phyloP scores from a whole-genome alignment of 2,329 filamentous ascomycete genomes.

The Hypoxylon rubiginosum region DNA sequence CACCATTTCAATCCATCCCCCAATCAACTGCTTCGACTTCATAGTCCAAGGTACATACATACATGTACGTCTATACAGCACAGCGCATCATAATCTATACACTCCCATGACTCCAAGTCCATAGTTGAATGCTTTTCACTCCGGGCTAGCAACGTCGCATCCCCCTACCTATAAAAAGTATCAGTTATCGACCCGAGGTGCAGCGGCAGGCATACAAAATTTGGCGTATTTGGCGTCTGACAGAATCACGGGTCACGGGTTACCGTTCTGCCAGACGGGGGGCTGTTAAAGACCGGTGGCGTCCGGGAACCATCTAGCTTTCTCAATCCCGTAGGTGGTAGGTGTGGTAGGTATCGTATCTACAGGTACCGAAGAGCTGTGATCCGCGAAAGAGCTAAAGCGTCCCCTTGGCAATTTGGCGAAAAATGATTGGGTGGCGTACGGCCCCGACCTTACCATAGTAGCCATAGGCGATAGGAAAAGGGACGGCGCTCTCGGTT shows the following conservation, averaged over 20 bases:
- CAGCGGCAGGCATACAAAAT: conserved; percentile 8
- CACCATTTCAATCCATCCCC: conserved; percentile 5
- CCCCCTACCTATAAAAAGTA: conserved; percentile 1
- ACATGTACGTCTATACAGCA: not conserved
- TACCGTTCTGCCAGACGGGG: conserved; percentile 15
- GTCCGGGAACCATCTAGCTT: conserved; percentile 12
- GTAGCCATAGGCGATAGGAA: not conserved
- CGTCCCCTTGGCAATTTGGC: conserved; percentile 27
- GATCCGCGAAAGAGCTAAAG: conserved; percentile 22
- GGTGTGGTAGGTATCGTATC: conserved; percentile 12
- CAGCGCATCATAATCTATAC: not conserved
- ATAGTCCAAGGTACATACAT: not conserved
- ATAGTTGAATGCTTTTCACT: conserved; percentile 15
- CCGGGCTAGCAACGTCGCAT: conserved; percentile 19
- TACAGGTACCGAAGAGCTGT: conserved; percentile 12
- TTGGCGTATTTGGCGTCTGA: conserved; percentile 13
- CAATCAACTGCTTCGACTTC: conserved; percentile 24
- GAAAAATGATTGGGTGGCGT: conserved; percentile 33
- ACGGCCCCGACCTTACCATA: conserved; percentile 27
- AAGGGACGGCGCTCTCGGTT: conserved; percentile 29
- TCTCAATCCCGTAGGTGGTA: conserved; percentile 3
- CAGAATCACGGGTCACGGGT: conserved; percentile 6
- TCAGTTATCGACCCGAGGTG: not conserved
- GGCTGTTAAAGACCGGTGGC: conserved; percentile 7
- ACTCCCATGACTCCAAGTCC: not conserved